A percentile compares a stretch with the other conserved stretches of the same genome.
Evolutionary conservation across 2,329 filamentous ascomycete species (phyloP).

Genomic region (Hypoxylon sp.): DNA sequence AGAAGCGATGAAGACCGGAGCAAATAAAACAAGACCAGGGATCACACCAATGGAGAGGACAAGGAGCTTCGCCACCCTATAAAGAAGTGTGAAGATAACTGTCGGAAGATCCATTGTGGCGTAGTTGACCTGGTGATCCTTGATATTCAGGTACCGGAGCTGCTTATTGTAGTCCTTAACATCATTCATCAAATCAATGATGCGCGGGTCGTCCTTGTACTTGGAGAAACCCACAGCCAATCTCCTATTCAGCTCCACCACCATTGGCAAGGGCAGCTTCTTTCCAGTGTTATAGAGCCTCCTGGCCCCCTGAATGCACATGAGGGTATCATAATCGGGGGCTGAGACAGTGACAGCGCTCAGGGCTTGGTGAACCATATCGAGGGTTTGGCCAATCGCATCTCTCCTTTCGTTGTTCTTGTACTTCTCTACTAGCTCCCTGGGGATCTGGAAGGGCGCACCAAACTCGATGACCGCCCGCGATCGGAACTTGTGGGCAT

Average conservation of each 20-base stretch:
- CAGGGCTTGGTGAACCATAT: conserved; percentile 87
- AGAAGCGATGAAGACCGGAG: conserved; percentile 87
- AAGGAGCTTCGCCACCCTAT: conserved; percentile 82
- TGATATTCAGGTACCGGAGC: conserved; percentile 86
- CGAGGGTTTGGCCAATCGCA: conserved; percentile 86
- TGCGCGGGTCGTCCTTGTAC: conserved; percentile 91
- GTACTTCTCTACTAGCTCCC: conserved; percentile 87
- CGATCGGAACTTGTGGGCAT: conserved; percentile 97
- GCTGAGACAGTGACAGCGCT: conserved; percentile 91
- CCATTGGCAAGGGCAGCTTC: conserved; percentile 90
- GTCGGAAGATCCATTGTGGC: conserved; percentile 84
- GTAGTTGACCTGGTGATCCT: conserved; percentile 95
- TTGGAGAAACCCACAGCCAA: conserved; percentile 92
- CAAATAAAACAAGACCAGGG: conserved; percentile 88
- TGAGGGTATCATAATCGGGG: conserved; percentile 95
- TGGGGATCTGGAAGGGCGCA: conserved; percentile 85
- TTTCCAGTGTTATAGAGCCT: conserved; percentile 95
- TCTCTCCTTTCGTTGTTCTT: conserved; percentile 86
- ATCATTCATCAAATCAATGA: conserved; percentile 79
- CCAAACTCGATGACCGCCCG: conserved; percentile 97
- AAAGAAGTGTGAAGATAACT: conserved; percentile 83
- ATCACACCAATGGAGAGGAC: conserved; percentile 85
- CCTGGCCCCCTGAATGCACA: conserved; percentile 95
- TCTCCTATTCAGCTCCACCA: conserved; percentile 93
- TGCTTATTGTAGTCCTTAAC: conserved; percentile 90